Evolutionary conservation across 352 stramenopile genomes (phyloP), one percentile per base, ranked within the genome.

Genomic region (Pythium apleroticum): DNA sequence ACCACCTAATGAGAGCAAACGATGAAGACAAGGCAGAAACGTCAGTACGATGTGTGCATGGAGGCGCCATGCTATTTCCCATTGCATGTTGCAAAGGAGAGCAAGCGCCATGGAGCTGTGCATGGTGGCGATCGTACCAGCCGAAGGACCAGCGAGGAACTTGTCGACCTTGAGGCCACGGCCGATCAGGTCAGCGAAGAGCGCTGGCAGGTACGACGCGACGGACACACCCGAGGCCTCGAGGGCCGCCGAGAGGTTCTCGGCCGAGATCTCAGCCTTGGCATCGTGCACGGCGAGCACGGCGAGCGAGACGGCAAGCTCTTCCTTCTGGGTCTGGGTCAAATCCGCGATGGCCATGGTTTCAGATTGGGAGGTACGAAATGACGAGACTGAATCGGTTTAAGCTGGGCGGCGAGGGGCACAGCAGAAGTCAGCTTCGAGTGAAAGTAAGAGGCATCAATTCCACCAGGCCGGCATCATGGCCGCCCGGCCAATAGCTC

Each of bases 261-360:
- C 87, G 41, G 87, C 87, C 58, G 81, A 87, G 69, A 96, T 63
- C 63, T 94, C 87, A 45, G 77, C 82, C 50, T 86, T 72, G 46
- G 82, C 71, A 69, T 96, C 87, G 74, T 75, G 80, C 60, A 96
- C 75, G 55, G 87, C 84, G 57, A 96, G 81, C 45, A 95, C 73
- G 63, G 87, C 85, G 71, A 96, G 77, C 66, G 87, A 96, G 52
- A 86, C 84, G 71, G 81, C 87, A 60, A 92, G 80, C 71, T 96
- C 87, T 71, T 96, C 81, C 78, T 90, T 92, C 71, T 94, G 82
- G 76, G 69, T 80, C 66, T 79, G 81, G 76, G 75, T 90, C 54
- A 94, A 75, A 65, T 92, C 81, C 74, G 84, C 83, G 83, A 94
- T 91, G 71, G 81, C 86, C 83, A 92, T 94, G 81, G 73, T 88